Percentiles rank a stretch among this genome's conserved stretches.
These are phyloP conservation scores for Malassezia japonica DNA, from an alignment of 1,284 basidiomycete genomes.

Conservation along the genomic window DNA sequence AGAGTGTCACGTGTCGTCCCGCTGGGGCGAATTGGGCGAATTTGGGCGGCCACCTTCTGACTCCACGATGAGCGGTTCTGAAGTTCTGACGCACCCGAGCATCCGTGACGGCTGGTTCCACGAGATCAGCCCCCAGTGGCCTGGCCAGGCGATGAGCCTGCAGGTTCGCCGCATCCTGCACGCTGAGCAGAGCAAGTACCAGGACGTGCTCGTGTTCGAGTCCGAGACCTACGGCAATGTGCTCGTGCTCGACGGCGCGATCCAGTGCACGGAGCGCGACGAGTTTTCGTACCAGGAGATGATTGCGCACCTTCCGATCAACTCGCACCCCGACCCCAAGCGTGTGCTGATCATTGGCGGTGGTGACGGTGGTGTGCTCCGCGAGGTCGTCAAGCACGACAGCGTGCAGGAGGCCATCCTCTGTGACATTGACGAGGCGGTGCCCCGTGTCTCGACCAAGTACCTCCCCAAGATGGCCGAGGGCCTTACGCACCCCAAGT, in stretches of 20 bases:
- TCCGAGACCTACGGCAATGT: constrained; percentile 76
- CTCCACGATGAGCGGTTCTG: constrained; percentile 4
- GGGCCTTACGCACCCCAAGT: constrained; percentile 72
- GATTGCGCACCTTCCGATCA: constrained; percentile 91
- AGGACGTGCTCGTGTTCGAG: constrained; percentile 93
- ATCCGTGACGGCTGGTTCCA: constrained; percentile 88
- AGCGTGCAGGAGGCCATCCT: constrained; percentile 84
- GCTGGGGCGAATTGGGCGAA: neutral
- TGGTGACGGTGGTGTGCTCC: constrained; percentile 66
- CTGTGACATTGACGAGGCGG: constrained; percentile 98
- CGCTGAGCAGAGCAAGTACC: constrained; percentile 77
- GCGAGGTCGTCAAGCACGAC: constrained; percentile 91
- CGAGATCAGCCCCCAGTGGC: constrained; percentile 94
- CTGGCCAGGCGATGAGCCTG: constrained; percentile 54
- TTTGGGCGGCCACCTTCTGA: neutral
- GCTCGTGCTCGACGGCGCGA: constrained; percentile 85
- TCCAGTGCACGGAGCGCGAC: constrained; percentile 94
- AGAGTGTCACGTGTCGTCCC: neutral
- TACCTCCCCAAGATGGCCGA: constrained; percentile 90
- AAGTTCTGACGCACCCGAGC: constrained; percentile 47
- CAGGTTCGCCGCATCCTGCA: constrained; percentile 87
- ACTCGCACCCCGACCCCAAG: constrained; percentile 91
- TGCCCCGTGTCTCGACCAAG: constrained; percentile 83
- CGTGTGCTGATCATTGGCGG: constrained; percentile 94
- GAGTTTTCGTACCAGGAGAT: constrained; percentile 99